phyloP scores from a whole-genome alignment of 2,329 filamentous ascomycete species.

The Reticulascus tulasneorum region DNA sequence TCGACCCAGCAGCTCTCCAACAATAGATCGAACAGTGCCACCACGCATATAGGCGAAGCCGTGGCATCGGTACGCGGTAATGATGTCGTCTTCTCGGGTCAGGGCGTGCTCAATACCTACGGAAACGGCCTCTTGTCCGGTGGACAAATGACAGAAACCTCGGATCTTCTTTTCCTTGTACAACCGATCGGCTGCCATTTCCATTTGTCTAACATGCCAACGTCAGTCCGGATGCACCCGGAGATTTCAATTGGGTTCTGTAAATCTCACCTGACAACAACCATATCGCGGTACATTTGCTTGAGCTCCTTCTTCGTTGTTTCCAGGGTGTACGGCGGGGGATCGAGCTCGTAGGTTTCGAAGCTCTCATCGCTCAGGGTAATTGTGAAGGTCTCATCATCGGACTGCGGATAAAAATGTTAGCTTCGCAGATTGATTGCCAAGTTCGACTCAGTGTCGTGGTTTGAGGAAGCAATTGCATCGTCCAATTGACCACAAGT shows the following conservation, averaged over 20 bases:
- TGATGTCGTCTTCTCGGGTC: constrained; percentile 85
- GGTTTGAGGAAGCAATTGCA: neutral
- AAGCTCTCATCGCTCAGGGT: constrained; percentile 97
- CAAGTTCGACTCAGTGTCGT: neutral
- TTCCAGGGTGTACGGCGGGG: constrained; percentile 85
- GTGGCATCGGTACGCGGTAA: constrained; percentile 98
- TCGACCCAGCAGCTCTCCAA: constrained; percentile 91
- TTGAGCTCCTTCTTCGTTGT: constrained; percentile 98
- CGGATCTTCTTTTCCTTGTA: constrained; percentile 99
- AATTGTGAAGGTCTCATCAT: constrained; percentile 89
- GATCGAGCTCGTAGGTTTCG: constrained; percentile 98
- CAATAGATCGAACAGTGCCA: constrained; percentile 83
- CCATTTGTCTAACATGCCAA: constrained; percentile 99
- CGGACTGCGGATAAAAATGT: constrained; percentile 56
- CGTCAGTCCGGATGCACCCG: no score
- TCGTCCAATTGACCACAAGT: no score
- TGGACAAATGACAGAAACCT: constrained; percentile 98
- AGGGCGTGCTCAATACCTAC: constrained; percentile 96
- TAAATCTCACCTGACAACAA: constrained; percentile 72
- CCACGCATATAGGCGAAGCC: constrained; percentile 97
- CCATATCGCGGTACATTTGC: constrained; percentile 99
- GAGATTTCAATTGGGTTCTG: no score
- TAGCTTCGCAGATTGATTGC: constrained; percentile 1
- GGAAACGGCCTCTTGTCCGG: constrained; percentile 94
- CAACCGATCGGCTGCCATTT: constrained; percentile 96